Evolutionary conservation across 2,329 filamentous ascomycete genomes (phyloP).

Genomic region (Phyllosticta citrichinensis): DNA sequence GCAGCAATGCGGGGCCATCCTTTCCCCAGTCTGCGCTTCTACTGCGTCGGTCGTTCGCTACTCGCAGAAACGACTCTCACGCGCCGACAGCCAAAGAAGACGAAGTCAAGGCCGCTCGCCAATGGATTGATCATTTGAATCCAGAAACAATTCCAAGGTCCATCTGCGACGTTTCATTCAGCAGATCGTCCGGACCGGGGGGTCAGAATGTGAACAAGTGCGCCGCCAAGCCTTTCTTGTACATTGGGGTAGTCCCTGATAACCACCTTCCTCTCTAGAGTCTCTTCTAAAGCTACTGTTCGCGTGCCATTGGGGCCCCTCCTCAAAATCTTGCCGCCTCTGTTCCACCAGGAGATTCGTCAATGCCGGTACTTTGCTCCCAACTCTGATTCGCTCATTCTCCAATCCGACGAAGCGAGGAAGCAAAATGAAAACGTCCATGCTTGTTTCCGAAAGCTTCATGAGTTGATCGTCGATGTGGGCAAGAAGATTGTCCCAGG

Average conservation of each 20-base stretch:
- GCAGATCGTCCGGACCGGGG: conserved; percentile 53
- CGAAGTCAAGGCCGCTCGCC: conserved; percentile 36
- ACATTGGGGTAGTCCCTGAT: conserved; percentile 2
- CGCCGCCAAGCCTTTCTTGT: conserved; percentile 14
- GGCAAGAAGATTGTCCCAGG: conserved; percentile 45
- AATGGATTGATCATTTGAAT: conserved; percentile 47
- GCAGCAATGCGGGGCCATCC: not conserved
- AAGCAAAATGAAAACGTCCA: conserved; percentile 52
- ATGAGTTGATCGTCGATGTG: conserved; percentile 42
- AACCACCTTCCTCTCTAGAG: conserved; percentile 31
- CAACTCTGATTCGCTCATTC: conserved; percentile 45
- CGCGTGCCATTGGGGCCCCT: conserved; percentile 44
- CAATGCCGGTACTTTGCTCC: conserved; percentile 46
- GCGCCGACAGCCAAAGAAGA: conserved; percentile 14
- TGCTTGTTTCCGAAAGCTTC: conserved; percentile 48
- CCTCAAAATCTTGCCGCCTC: conserved; percentile 42
- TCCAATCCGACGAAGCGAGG: conserved; percentile 54
- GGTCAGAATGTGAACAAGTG: conserved; percentile 64
- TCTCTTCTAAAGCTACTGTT: conserved; percentile 58
- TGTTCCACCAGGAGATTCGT: conserved; percentile 43
- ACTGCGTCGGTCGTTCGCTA: not conserved
- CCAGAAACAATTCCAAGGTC: conserved; percentile 44
- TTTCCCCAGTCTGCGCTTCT: not conserved
- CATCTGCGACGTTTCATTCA: conserved; percentile 51
- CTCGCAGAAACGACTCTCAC: not conserved